phyloP scores from a whole-genome alignment of 495 filamentous ascomycete genomes.

The Saxophila tyrrhenica region DNA sequence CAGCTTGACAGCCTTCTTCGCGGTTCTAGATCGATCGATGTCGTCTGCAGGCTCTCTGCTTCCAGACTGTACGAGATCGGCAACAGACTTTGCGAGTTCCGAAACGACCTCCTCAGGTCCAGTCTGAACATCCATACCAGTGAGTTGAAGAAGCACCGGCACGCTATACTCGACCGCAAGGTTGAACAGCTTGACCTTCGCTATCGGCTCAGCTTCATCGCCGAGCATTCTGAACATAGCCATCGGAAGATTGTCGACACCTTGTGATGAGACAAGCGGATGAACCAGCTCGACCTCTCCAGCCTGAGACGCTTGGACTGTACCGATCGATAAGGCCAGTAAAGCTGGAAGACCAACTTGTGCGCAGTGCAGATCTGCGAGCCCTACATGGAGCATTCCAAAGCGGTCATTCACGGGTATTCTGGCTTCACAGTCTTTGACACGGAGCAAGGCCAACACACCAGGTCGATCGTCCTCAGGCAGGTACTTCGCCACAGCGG shows the following conservation, averaged over 20 bases:
- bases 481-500: slow-evolving; percentile 84
- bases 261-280: slow-evolving; percentile 30
- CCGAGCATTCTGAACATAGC: slow-evolving; percentile 77
- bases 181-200: slow-evolving; percentile 77
- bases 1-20: slow-evolving; percentile 47
- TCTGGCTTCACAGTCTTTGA: slow-evolving; percentile 51
- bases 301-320: slow-evolving; percentile 50
- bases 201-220: slow-evolving; percentile 83
- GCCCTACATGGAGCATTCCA: slow-evolving; percentile 46
- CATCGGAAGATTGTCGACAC: slow-evolving; percentile 40
- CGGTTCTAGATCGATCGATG: slow-evolving; percentile 14
- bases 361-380: slow-evolving; percentile 57
- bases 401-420: slow-evolving; percentile 47
- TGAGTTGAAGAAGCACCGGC: slow-evolving; percentile 63
- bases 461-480: slow-evolving; percentile 94
- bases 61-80: slow-evolving; percentile 9
- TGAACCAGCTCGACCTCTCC: slow-evolving; percentile 57
- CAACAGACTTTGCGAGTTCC: slow-evolving; percentile 66
- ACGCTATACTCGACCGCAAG: slow-evolving; percentile 76
- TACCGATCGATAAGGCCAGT: slow-evolving; percentile 58
- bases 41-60: neutral
- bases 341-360: slow-evolving; percentile 79
- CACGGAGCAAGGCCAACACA: slow-evolving; percentile 58
- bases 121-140: slow-evolving; percentile 53
- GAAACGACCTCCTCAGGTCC: slow-evolving; percentile 63